Evolutionary conservation across 2,329 filamentous ascomycete genomes (phyloP), one percentile per base, ranked within the genome.

Genomic region (Alternaria sp.): DNA sequence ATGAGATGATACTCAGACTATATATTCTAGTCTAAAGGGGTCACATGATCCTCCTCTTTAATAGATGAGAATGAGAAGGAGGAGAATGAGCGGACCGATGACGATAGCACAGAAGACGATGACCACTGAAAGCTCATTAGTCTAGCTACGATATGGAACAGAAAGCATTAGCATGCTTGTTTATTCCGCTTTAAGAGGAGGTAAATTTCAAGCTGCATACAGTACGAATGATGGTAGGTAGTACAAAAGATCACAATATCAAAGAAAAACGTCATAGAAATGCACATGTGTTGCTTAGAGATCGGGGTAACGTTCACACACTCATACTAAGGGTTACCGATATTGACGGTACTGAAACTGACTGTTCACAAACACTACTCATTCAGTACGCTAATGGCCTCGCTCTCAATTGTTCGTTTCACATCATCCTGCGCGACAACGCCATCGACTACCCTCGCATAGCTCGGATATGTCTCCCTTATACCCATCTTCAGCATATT

Each of bases 391-490:
- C n/a, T 18, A 18, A 38, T 38, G 7, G 16, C 36, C 36, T 38
- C 36, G 7, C 36, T 38, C 36, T 38, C 36, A 38, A 38, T 38
- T 18, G 3, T 18, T 14, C 16, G 16, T 16, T 38, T 38, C 12
- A 64, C 65, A 9, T 56, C 43, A 28, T 64, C 57, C 47, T 62
- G 64, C 60, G 52, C 39, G 2, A 48, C 49, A 18, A 72, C 57
- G 38, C 46, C 39, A 39, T 55, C 42, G 16, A 59, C 59, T 38
- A 68, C 36, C 34, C 44, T 52, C 18, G 64, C 32, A 58, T 68
- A 70, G 18, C 54, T 65, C 9, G 65, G 67, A 46, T 61, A 72
- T 0, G 55, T 57, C 38, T 62, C 43, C 39, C 48, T 46, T 67
- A 71, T 69, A 6, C 34, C 51, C 16, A 71, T 54, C 28, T 54